Evolutionary conservation across 768 basidiomycete genomes (phyloP), one percentile per base, ranked within the genome.

Genomic region (Lactarius pseudohatsudake): DNA sequence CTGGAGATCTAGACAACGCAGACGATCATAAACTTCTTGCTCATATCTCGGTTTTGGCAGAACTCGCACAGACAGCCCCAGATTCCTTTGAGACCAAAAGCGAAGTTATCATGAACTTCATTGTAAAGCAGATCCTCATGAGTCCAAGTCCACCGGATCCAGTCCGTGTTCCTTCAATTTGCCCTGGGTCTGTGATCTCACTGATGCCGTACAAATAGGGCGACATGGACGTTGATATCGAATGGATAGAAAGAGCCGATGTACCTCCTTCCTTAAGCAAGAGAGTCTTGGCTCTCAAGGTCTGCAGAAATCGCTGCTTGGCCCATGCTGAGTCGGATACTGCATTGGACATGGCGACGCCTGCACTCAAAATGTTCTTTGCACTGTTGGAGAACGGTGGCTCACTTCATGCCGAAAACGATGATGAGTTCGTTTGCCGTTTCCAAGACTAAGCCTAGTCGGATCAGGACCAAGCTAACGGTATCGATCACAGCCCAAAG

Each of bases 81-180:
- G 83, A 85, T 18, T 85, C 86, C 3, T 94, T 98, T 67, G 94
- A 98, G 74, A 78, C 82, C 43, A 85, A 84, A 75, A 91, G 92
- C 74, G 90, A 91, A 34, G 80, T 84, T 16, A 84, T 98, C 58
- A 88, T 89, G 76, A 75, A 79, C 0, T 90, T 90, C 74, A 76
- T 96, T 41, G 75, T 91, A 47, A 91, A 91, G 74, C 78, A 86
- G 36, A 76, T 92, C 0, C 79, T 94, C 6, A 87, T 88, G 86
- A 77, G 81, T 15, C 82, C 86, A 5, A 79, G 75, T 47, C 76
- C 78, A 26, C 73, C 75, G 18, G 77, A 82, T 63, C 75, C 78
- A 20, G 86, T 89, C 65, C 66, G 84, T 78, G 34, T 47, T 59
- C 32, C 45, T 63, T 50, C 45, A 26, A 36, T 28, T 47, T 70